Evolutionary conservation across 495 filamentous ascomycete genomes (phyloP).

Genomic region (Astrocystis sublimbata): DNA sequence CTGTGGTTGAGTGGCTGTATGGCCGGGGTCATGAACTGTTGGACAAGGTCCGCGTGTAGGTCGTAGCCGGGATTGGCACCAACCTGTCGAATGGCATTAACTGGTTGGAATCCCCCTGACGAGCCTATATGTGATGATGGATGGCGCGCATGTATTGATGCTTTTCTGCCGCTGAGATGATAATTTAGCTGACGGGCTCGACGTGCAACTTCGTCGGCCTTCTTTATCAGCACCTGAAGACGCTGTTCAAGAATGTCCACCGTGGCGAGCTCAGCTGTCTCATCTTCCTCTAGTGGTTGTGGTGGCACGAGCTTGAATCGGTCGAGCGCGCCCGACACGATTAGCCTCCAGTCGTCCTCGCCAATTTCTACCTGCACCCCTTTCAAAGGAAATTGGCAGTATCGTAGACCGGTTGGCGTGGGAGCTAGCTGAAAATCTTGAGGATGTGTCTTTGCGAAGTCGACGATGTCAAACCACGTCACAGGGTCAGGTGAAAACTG

Average conservation of each 20-base stretch:
- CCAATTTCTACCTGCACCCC: constrained; percentile 81
- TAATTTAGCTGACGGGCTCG: constrained; percentile 82
- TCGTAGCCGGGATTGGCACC: constrained; percentile 36
- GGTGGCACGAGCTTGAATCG: constrained; percentile 76
- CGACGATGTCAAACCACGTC: constrained; percentile 82
- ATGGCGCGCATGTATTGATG: constrained; percentile 55
- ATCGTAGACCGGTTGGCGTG: constrained; percentile 59
- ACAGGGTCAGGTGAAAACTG: constrained; percentile 60
- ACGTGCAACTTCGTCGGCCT: constrained; percentile 76
- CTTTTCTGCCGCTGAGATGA: constrained; percentile 71
- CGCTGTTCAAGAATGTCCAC: constrained; percentile 80
- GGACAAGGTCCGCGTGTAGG: constrained; percentile 44
- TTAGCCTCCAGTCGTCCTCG: constrained; percentile 82
- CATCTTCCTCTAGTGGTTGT: constrained; percentile 75
- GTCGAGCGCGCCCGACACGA: constrained; percentile 77
- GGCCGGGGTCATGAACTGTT: constrained; percentile 39
- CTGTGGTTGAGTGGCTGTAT: constrained; percentile 26
- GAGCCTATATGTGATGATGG: constrained; percentile 30
- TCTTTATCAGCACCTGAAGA: constrained; percentile 69
- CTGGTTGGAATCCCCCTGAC: constrained; percentile 27
- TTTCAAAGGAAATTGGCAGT: constrained; percentile 80
- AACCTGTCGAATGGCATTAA: constrained; percentile 25
- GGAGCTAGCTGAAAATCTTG: constrained; percentile 76
- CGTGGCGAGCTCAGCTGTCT: constrained; percentile 79
- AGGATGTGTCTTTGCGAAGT: constrained; percentile 78